Evolutionary conservation across 2,329 filamentous ascomycete species (phyloP), one percentile per base, ranked within the genome.

Genomic region (Lecanosticta acicola): DNA sequence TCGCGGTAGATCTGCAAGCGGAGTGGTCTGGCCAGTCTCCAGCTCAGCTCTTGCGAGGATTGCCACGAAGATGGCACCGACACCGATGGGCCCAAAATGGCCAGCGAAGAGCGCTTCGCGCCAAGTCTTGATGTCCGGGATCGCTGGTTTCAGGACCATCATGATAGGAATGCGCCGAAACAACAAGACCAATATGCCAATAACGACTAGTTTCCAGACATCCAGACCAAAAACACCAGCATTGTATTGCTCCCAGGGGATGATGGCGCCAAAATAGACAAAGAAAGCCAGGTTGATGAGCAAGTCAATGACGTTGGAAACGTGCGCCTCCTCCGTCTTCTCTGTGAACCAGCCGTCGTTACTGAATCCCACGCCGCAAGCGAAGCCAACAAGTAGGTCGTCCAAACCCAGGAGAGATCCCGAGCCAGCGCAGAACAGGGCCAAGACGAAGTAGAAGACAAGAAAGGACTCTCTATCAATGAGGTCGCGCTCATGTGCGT

Each of bases 291-390:
- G 79, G 68, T 98, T 98, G 72, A 98, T 83, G 50, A 98, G 74
- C 66, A 98, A 70, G 74, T 98, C 93, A 62, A 98, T 98, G 65
- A 98, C 93, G 80, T 98, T 97, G 66, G 91, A 97, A 8, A 98
- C 93, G 66, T 97, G 93, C 0, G 93, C 91, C 68, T 98, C 93
- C 65, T 98, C 93, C 0, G 93, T 98, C 75, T 96, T 96, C 63
- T 96, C 87, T 13, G 87, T 86, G 61, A 98, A 98, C 93, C 93
- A 98, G 55, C 93, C 93, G 63, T 98, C 93, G 67, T 98, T 98
- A 58, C 90, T 96, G 73, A 98, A 98, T 44, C 93, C 93, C n/a
- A 98, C 93, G 47, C 93, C 93, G 45, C 87, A 88, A 11, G 91
- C 84, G 61, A 98, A 98, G 32, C 93, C 93, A 32, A 98, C 87